Percentiles rank a stretch among this genome's conserved stretches.
Conservation (phyloP, 306 rosid species). For the Mimosa pudica region DNA sequence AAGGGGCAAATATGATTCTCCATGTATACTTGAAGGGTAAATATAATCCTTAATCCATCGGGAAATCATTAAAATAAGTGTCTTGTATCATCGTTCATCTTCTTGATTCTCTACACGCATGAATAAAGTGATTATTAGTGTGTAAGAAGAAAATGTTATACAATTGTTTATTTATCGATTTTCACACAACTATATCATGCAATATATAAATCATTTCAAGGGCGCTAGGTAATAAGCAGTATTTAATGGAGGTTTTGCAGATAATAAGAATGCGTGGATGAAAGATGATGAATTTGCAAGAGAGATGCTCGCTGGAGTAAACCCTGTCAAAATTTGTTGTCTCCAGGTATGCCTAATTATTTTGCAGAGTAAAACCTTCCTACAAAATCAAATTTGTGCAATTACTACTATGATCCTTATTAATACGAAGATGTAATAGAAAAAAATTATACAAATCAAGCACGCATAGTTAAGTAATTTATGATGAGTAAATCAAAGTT, state of each 20-base stretch:
- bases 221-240: neutral
- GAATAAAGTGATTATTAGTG: neutral
- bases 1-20: too few relatives aligned
- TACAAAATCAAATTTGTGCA: neutral
- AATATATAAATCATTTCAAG: neutral
- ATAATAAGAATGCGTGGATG: slow-evolving; percentile 46
- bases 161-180: neutral
- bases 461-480: too few relatives aligned
- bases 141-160: neutral
- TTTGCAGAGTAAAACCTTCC: neutral
- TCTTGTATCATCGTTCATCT: neutral
- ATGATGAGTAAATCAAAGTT: too few relatives aligned
- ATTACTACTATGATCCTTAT: too few relatives aligned
- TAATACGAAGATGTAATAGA: too few relatives aligned
- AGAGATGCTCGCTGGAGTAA: slow-evolving; percentile 67
- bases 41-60: too few relatives aligned
- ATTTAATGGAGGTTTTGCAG: slow-evolving; percentile 32
- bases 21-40: too few relatives aligned
- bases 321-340: slow-evolving; percentile 48
- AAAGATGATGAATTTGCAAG: slow-evolving; percentile 63
- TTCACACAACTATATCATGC: neutral
- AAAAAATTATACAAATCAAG: too few relatives aligned
- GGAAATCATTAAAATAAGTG: neutral
- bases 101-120: neutral
- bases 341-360: slow-evolving; percentile 46